Evolutionary conservation across 2,329 filamentous ascomycete species (phyloP), one percentile per base, ranked within the genome.

Genomic region (Penicillium freii): DNA sequence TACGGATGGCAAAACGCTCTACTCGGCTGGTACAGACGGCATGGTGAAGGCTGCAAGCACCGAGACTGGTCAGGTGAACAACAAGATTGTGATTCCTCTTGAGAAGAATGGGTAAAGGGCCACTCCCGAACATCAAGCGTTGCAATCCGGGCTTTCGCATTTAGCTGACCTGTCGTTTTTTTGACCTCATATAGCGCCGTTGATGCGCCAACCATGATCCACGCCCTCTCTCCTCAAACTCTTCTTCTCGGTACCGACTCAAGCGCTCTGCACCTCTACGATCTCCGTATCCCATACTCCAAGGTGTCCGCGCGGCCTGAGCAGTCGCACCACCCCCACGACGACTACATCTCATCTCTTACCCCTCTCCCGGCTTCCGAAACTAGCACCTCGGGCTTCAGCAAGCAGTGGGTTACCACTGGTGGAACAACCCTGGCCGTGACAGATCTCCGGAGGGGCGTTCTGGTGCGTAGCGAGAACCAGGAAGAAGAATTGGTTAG

Each of bases 371-470:
- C 92, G 0, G 84, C 92, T 0, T 88, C 89, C 2, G 83, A 87
- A 31, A 85, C 89, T 55, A 94, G 89, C 73, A 96, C 91, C 0
- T 93, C 89, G 19, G 92, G 92, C 5, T 93, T 90, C 72, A 87
- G 90, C 67, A 96, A 96, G 76, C 93, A 97, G 77, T 99, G 92
- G 89, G 84, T 97, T 51, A 94, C 89, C 38, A 97, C 92, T 0
- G 94, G 94, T 34, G 92, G 92, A 44, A 93, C 91, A 1, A 97
- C 93, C 0, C 79, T 99, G 21, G 91, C 92, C 1, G 87, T 97
- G 38, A 96, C 92, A 0, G 94, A 99, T 72, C 80, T 97, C 44
- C 86, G 93, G 25, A 83, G 90, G 47, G 93, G 93, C 15, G 90
- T 97, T 6, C 78, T 97, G 43, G 88, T 92, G 3, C 88, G 88